phyloP scores from a whole-genome alignment of 2,329 filamentous ascomycete species.

The Xylariales sp. region DNA sequence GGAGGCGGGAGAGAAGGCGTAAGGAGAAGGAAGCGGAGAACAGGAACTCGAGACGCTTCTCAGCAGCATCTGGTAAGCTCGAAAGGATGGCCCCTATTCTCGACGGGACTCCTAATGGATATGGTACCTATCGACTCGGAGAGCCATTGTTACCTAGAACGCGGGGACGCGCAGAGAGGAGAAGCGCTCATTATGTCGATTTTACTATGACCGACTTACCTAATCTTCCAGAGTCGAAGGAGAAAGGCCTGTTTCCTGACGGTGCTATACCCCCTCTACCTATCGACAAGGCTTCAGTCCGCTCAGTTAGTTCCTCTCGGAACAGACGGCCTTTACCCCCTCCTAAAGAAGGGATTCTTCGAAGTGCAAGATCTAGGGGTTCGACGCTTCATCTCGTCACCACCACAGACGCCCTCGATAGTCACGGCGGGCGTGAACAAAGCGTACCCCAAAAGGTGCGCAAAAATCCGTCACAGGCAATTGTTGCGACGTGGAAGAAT shows the following conservation, averaged over 20 bases:
- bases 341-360: constrained; percentile 81
- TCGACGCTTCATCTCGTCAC: constrained; percentile 90
- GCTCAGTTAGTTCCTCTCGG: constrained; percentile 81
- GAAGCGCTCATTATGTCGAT: constrained; percentile 74
- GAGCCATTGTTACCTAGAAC: constrained; percentile 69
- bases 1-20: constrained; percentile 81
- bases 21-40: constrained; percentile 86
- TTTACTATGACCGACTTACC: constrained; percentile 79
- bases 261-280: constrained; percentile 73
- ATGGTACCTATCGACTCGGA: constrained; percentile 57
- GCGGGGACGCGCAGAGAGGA: constrained; percentile 81
- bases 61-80: constrained; percentile 87
- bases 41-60: constrained; percentile 82
- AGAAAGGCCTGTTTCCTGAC: constrained; percentile 58
- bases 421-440: constrained; percentile 47
- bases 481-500: constrained; percentile 71
- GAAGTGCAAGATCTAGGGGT: constrained; percentile 78
- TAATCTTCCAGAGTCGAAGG: constrained; percentile 73
- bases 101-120: constrained; percentile 75
- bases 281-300: constrained; percentile 80
- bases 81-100: constrained; percentile 83
- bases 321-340: constrained; percentile 81
- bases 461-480: constrained; percentile 68
- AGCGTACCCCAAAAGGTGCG: constrained; percentile 59
- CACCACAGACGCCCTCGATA: constrained; percentile 63